Base-by-base conservation (phyloP, 2,329 filamentous ascomycete species). In the Cladorrhinum sp. region DNA sequence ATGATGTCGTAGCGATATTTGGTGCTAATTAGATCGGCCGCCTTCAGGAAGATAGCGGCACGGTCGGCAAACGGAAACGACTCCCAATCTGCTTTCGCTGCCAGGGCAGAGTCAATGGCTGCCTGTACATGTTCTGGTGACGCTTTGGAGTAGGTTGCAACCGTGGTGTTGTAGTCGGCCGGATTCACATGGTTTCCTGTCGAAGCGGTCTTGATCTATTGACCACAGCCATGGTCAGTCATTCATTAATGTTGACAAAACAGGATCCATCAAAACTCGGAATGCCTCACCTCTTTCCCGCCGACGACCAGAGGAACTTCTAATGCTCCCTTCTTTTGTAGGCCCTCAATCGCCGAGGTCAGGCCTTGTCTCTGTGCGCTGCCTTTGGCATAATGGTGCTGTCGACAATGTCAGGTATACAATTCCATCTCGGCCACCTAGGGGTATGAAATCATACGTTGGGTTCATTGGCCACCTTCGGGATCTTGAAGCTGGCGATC, bases 1-100 rank as follows among this genome's bases (percentile, higher is more conserved):
- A 98, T 96, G 69, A 99, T 85, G 59, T 97, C 92, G 77, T 96
- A 97, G 72, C 95, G 86, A 78, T 99, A 98, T 79, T 98, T 98
- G 65, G 85, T 90, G 58, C 90, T 81, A 67, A 99, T 86, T 64
- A 99, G 81, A 73, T 98, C 93, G 32, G 93, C 93, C 2, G 95
- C 93, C 82, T 97, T 97, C 71, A 98, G 85, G 80, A 98, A 98
- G 72, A 99, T 84, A 59, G 93, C 90, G 12, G 93, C 93, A 58
- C 93, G 86, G 77, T 98, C 93, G 52, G 90, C 86, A 72, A 98
- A 98, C 13, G 93, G 91, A 18, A 96, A 81, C 4, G 84, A 81
- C 71, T 93, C 92, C 93, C 95, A 99, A 29, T 86, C 84, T 58
- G 86, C 81, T 78, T 96, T 95, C 52, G 93, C 93, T n/a, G 84